These are phyloP conservation scores for Immersiella caudata DNA, from an alignment of 495 filamentous ascomycete genomes.

Conservation along the genomic window DNA sequence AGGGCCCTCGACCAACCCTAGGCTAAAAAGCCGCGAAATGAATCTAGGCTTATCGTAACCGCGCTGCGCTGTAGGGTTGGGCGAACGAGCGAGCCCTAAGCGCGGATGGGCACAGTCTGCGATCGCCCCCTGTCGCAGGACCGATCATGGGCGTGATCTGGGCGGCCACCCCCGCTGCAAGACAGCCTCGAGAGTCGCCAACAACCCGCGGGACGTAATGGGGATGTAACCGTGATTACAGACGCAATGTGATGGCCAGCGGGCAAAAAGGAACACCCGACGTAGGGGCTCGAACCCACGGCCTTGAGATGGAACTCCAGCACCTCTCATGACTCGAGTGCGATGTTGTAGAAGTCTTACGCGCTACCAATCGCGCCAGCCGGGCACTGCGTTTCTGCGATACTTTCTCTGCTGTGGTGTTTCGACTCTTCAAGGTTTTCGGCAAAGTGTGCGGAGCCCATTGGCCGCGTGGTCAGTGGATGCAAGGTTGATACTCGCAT, in stretches of 20 bases:
- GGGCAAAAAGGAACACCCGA: not conserved
- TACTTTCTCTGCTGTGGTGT: not conserved
- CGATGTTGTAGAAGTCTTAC: not conserved
- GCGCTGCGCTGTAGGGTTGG: not conserved
- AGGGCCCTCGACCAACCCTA: not conserved
- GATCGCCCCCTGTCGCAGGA: constrained; percentile 9
- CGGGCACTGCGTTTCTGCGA: not conserved
- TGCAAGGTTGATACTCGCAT: not conserved
- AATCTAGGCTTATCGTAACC: not conserved
- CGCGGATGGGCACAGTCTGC: constrained; percentile 15
- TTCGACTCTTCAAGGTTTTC: not conserved
- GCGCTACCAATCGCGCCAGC: not conserved
- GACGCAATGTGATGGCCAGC: no score
- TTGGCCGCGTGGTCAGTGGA: not conserved
- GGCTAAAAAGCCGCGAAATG: not conserved
- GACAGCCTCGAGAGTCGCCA: not conserved
- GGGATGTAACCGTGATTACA: no score
- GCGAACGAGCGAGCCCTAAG: not conserved
- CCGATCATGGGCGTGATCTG: constrained; percentile 8
- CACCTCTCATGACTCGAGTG: not conserved
- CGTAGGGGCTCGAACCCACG: not conserved
- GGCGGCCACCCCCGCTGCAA: not conserved
- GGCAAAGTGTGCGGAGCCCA: not conserved
- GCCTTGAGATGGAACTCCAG: not conserved
- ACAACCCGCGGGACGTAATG: not conserved